phyloP scores from a whole-genome alignment of 1,284 basidiomycete genomes.

The Termitomyces sp. region DNA sequence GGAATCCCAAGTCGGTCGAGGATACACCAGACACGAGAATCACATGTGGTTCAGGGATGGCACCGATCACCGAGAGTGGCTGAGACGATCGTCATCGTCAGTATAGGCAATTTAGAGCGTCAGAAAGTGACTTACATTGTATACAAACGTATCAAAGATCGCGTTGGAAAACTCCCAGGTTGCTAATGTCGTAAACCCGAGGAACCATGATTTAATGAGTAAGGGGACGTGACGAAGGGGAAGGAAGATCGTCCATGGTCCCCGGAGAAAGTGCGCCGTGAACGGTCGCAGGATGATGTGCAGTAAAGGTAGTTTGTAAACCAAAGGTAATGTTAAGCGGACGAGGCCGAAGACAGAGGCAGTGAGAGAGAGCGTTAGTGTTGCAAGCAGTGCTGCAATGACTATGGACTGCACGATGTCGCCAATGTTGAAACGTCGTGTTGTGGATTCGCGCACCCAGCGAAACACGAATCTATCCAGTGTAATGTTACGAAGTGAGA shows the following conservation, averaged over 20 bases:
- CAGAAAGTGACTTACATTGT: slow-evolving; percentile 28
- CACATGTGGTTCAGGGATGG: slow-evolving; percentile 43
- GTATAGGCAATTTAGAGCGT: slow-evolving; percentile 1
- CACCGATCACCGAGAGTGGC: slow-evolving; percentile 38
- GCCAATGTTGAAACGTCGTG: slow-evolving; percentile 21
- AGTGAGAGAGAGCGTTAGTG: slow-evolving; percentile 34
- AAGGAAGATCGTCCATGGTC: slow-evolving; percentile 48
- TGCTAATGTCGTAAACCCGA: slow-evolving; percentile 44
- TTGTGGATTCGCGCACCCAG: slow-evolving; percentile 29
- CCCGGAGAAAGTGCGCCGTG: slow-evolving; percentile 54
- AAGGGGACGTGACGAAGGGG: slow-evolving; percentile 42
- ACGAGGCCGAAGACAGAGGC: slow-evolving; percentile 38
- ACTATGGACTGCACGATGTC: slow-evolving; percentile 31
- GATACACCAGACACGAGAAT: slow-evolving; percentile 57
- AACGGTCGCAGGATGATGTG: slow-evolving; percentile 50
- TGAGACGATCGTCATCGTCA: slow-evolving; percentile 18
- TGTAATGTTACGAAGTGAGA: slow-evolving; percentile 49
- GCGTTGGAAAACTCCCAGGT: slow-evolving; percentile 60
- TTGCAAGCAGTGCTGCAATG: slow-evolving; percentile 35
- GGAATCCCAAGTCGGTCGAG: slow-evolving; percentile 43
- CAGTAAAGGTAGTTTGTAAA: slow-evolving; percentile 50
- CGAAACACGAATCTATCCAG: slow-evolving; percentile 53
- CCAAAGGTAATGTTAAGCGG: slow-evolving; percentile 43
- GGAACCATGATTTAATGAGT: slow-evolving; percentile 41
- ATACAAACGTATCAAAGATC: slow-evolving; percentile 49